phyloP scores from a whole-genome alignment of 768 basidiomycete species.

The Boletus rubroflammeus region DNA sequence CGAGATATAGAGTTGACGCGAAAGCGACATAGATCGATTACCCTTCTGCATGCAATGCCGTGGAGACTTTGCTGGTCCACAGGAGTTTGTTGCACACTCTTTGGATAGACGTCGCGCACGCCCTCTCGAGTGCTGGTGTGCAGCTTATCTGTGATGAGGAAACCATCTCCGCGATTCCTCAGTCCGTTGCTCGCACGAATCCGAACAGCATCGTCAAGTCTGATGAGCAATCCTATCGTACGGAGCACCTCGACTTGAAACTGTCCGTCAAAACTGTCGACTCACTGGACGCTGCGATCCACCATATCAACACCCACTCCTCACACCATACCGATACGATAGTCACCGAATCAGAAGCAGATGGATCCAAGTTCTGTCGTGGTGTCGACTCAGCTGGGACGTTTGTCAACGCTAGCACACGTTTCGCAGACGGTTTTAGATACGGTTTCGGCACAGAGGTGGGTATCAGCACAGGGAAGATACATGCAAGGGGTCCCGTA shows the following conservation, averaged over 20 bases:
- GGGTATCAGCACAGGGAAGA: constrained; percentile 93
- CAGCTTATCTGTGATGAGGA: constrained; percentile 74
- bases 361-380: constrained; percentile 71
- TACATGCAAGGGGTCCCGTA: constrained; percentile 95
- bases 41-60: constrained; percentile 93
- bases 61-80: constrained; percentile 88
- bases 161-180: constrained; percentile 56
- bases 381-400: constrained; percentile 92
- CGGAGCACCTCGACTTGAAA: constrained; percentile 84
- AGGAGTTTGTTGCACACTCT: constrained; percentile 61
- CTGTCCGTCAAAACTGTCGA: constrained; percentile 77
- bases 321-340: constrained; percentile 96
- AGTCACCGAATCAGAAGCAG: constrained; percentile 71
- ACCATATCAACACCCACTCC: constrained; percentile 88
- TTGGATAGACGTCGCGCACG: constrained; percentile 77
- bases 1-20: background rate
- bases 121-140: constrained; percentile 67
- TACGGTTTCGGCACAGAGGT: constrained; percentile 99
- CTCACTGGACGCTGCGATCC: constrained; percentile 70
- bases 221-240: constrained; percentile 64
- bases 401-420: constrained; percentile 91
- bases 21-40: constrained; percentile 67
- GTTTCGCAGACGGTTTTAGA: constrained; percentile 95
- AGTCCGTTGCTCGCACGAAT: constrained; percentile 34
- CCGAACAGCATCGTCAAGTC: constrained; percentile 51